Evolutionary conservation across 1,284 basidiomycete species (phyloP).

Genomic region (Ceratobasidium theobromae): DNA sequence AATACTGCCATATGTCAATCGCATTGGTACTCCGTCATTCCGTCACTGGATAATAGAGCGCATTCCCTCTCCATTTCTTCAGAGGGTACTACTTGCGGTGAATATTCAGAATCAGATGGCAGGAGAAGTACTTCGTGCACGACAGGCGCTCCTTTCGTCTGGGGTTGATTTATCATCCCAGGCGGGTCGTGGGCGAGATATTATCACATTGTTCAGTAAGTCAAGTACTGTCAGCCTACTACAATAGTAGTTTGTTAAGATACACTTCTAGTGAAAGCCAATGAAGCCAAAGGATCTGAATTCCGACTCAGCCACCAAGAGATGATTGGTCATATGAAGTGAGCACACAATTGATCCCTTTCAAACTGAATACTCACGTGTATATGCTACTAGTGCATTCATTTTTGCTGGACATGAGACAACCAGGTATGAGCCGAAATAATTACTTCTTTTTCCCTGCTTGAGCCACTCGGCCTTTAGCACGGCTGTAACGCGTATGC

Average conservation of each 20-base stretch:
- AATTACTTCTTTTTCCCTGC: background rate
- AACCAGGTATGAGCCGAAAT: background rate
- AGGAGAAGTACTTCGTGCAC: slow-evolving; percentile 46
- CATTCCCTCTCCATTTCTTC: slow-evolving; percentile 48
- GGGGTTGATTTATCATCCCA: slow-evolving; percentile 37
- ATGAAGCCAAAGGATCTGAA: slow-evolving; percentile 43
- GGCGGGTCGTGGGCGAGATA: slow-evolving; percentile 47
- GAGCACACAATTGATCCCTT: slow-evolving; percentile 17
- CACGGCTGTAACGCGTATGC: slow-evolving; percentile 49
- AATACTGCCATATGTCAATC: background rate
- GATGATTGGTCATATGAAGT: slow-evolving; percentile 54
- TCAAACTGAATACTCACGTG: background rate
- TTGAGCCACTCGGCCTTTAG: slow-evolving; percentile 33
- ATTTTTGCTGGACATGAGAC: slow-evolving; percentile 39
- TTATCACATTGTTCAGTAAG: slow-evolving; percentile 49
- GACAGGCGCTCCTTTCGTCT: slow-evolving; percentile 33
- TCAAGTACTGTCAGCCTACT: background rate
- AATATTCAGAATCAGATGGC: slow-evolving; percentile 54
- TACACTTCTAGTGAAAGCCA: slow-evolving; percentile 43
- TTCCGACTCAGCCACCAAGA: slow-evolving; percentile 47
- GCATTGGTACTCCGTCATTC: slow-evolving; percentile 43
- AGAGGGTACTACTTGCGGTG: slow-evolving; percentile 50
- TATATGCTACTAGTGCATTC: slow-evolving; percentile 3
- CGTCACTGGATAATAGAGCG: slow-evolving; percentile 51
- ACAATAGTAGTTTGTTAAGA: background rate